Base-by-base conservation (phyloP, 2,329 filamentous ascomycete species). In the Fusarium camptoceras region DNA sequence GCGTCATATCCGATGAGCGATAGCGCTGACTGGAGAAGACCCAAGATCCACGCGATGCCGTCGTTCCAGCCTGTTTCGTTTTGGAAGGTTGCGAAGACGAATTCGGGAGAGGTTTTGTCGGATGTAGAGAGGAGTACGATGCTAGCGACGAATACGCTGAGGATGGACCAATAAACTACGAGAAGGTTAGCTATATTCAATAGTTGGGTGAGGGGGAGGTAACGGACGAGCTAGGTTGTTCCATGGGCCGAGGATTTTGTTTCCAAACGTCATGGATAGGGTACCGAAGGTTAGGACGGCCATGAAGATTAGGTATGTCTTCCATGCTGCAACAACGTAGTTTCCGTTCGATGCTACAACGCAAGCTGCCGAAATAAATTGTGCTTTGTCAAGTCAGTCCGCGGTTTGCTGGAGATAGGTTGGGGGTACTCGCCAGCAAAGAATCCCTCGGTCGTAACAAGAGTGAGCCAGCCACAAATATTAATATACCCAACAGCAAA, bases 1-100 rank as follows among this genome's bases (percentile, higher is more conserved):
- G 80, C 82, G 59, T 85, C 83, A 60, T 83, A 85, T 16, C 81
- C 82, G 12, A 78, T 79, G 6, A 80, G 73, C 18, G 76, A 77
- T 0, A 80, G 57, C 0, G 77, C 76, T 0, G 76, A 80, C 70
- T 83, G 83, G 2, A 85, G 73, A 4, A 85, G 75, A 0, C 83
- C 83, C 3, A 85, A 72, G 16, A 85, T 79, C 83, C 83, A 86
- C 0, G 83, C 77, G 18, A 85, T 75, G 2, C 83, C 84, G 50
- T 84, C 80, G 2, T 79, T 75, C 83, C 83, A 85, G 4, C 82
- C 82, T 3, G 81, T 83, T 34, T 79, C 77, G 67, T 86, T 85
- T n/a, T 73, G 71, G 55, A 84, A 84, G 15, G 81, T 75, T 8
- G 79, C 74, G 59, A 85, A 85, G 14, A 85, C 82, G 62, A 80